phyloP scores from a whole-genome alignment of 345 rosid genomes.

The Bruguiera gymnorhiza region DNA sequence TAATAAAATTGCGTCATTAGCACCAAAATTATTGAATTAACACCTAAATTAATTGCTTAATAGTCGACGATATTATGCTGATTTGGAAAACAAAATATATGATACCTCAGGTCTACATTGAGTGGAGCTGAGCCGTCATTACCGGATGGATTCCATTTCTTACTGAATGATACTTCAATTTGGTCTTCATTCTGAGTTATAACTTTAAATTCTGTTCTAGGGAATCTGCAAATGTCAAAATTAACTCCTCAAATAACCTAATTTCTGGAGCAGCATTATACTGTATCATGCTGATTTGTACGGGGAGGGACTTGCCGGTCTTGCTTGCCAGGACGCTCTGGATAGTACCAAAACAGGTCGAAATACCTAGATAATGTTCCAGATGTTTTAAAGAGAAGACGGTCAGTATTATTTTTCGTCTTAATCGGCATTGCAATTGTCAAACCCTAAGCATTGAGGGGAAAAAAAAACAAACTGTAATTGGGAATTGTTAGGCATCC shows the following conservation, averaged over 20 bases:
- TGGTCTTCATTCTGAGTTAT: slow-evolving; percentile 14
- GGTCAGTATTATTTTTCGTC: neutral
- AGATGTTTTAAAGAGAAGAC: neutral
- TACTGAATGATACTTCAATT: slow-evolving; percentile 25
- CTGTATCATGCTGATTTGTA: neutral
- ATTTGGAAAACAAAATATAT: neutral
- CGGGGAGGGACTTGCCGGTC: neutral
- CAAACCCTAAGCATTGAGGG: too few species aligned
- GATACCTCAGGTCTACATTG: slow-evolving; percentile 79
- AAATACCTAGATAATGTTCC: slow-evolving; percentile 14
- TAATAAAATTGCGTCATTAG: neutral
- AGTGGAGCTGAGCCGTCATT: slow-evolving; percentile 46
- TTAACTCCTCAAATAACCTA: neutral
- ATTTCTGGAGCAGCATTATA: neutral
- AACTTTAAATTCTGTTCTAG: slow-evolving; percentile 4
- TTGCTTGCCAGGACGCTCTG: neutral
- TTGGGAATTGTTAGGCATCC: too few species aligned
- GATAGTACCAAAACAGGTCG: slow-evolving; percentile 30
- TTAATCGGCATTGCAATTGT: too few species aligned
- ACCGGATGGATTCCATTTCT: slow-evolving; percentile 25
- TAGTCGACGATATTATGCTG: neutral
- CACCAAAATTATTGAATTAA: neutral
- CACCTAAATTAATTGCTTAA: neutral
- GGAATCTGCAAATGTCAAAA: slow-evolving; percentile 18
- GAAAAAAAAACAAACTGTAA: too few species aligned